phyloP scores from a whole-genome alignment of 2,329 filamentous ascomycete genomes.

The Fusarium palustre region DNA sequence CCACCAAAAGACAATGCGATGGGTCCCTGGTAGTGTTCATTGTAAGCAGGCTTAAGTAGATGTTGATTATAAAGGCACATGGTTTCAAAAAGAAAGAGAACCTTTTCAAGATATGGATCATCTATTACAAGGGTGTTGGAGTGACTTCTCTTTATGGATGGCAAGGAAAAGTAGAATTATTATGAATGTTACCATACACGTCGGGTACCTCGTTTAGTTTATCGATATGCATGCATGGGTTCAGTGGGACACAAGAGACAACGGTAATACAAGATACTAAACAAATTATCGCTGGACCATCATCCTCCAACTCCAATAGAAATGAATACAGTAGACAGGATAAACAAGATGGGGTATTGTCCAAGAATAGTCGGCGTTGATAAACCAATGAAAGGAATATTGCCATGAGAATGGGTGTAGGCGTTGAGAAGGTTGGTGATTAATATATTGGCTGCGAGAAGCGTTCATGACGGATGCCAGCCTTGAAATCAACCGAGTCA shows the following conservation, averaged over 20 bases:
- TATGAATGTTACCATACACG: not conserved
- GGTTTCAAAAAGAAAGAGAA: slow-evolving; percentile 16
- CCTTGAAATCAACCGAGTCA: not conserved
- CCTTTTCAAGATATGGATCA: not conserved
- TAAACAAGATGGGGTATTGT: slow-evolving; percentile 47
- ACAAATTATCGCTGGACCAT: slow-evolving; percentile 35
- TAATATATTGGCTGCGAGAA: not conserved
- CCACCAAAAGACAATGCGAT: slow-evolving; percentile 49
- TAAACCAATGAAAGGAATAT: slow-evolving; percentile 12
- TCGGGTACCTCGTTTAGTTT: not conserved
- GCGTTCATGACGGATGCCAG: not conserved
- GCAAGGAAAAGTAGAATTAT: slow-evolving; percentile 14
- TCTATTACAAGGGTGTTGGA: not conserved
- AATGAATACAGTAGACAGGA: slow-evolving; percentile 10
- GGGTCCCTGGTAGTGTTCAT: slow-evolving; percentile 47
- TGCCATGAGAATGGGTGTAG: slow-evolving; percentile 11
- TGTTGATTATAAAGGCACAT: slow-evolving; percentile 45
- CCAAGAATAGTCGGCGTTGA: slow-evolving; percentile 33
- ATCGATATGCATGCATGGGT: slow-evolving; percentile 4
- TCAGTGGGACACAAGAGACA: slow-evolving; percentile 4
- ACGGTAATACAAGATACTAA: slow-evolving; percentile 17
- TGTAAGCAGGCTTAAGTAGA: slow-evolving; percentile 49
- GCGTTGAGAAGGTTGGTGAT: not conserved
- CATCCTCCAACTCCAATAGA: slow-evolving; percentile 31
- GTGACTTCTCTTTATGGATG: not conserved